Base-by-base conservation (phyloP, 2,329 filamentous ascomycete species). In the Aspergillus pseudoglaucus region DNA sequence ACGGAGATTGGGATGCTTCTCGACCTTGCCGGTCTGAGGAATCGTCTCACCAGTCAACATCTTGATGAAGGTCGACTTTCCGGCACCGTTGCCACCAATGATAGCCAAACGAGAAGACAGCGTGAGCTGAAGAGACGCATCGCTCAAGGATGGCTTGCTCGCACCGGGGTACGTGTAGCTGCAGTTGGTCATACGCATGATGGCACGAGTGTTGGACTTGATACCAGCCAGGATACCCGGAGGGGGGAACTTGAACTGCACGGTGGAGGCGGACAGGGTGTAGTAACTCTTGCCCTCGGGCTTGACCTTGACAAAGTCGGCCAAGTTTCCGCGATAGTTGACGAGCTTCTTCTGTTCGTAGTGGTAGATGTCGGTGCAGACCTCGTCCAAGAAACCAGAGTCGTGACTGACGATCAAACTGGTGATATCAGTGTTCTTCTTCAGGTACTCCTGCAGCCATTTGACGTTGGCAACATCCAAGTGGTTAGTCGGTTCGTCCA, bases 401-500 rank as follows among this genome's bases (percentile, higher is more conserved):
- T 98, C 93, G 87, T 98, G 93, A 66, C 88, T 94, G 58, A 98
- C 93, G 64, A 98, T 97, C 75, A 98, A 76, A 65, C 88, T 95
- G 52, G 93, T 98, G 65, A 97, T 97, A 44, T 97, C 88, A 5
- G 88, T 87, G 74, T 98, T 90, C n/a, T 80, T 80, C 79, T 94
- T 95, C 61, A 98, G 82, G 69, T 98, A 98, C 58, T 90, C 85
- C 69, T 96, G 86, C 42, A 98, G 74, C 93, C 93, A 98, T 57
- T 87, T 89, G 60, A 98, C 90, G 70, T 97, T 97, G 63, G 84
- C 84, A 60, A 97, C 90, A 68, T 98, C 93, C 67, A 98, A 77
- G 73, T 98, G 93, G 77, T 98, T 98, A 61, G 93, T 98, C 70
- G 93, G 93, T 81, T 98, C 93, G 79, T 98, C 93, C 49, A 98